Evolutionary conservation across 257 asterid species (phyloP), one percentile per base, ranked within the genome.

Genomic region (Prunella vulgaris): DNA sequence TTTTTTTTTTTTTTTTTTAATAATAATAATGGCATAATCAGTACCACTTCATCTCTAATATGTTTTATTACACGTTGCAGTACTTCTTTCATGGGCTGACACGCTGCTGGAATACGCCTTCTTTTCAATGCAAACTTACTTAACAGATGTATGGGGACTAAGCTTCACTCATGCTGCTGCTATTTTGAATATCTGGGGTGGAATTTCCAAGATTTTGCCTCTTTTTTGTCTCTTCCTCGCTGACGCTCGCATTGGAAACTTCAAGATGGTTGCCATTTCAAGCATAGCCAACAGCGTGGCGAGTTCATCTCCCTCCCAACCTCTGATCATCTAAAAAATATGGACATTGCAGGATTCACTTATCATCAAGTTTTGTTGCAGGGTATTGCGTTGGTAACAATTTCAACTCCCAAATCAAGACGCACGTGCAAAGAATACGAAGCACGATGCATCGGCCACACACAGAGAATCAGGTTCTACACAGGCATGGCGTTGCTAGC

Each of bases 61-160:
- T n/a, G n/a, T n/a, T n/a, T n/a, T n/a, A n/a, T n/a, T 25, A 30
- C 35, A 3, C 42, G 2, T 35, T 76, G 80, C 85, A 85, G 90
- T 72, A 0, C 72, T 82, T 57, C 8, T 65, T 5, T 6, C 9
- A 0, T 78, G 82, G 84, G 90, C 83, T 18, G 78, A 78, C 56
- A 40, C 76, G 66, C 70, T 79, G 62, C 82, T 77, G 63, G 14
- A 18, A 0, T 87, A 58, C 33, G 86, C 82, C 5, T 54, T 86
- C 17, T 90, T 85, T 21, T 79, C 77, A 74, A 75, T 86, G 95
- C 90, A 77, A 73, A 79, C 73, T 20, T 90, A 88, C 64, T 61
- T 90, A 32, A 87, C 91, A 2, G 59, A 79, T 53, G 90, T 90
- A 1, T 90, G 97, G 97, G 74, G 77, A 17, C 68, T 90, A 51